phyloP scores from a whole-genome alignment of 2,329 filamentous ascomycete species.

The Alternaria metachromatica region DNA sequence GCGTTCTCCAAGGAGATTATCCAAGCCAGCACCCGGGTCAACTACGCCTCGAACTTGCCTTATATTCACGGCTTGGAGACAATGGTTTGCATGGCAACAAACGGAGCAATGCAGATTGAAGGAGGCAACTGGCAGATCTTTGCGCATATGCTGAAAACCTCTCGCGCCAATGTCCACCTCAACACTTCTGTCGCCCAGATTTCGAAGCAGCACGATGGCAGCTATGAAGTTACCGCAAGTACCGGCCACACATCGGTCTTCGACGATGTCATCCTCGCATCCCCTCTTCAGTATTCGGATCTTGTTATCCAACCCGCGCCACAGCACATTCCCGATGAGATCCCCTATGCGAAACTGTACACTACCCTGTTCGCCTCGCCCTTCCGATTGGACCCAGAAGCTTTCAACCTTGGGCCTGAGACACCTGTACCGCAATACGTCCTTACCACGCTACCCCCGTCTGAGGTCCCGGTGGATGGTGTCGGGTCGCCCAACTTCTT shows the following conservation, averaged over 20 bases:
- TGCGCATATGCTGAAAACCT: slow-evolving; percentile 73
- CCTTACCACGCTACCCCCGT: slow-evolving; percentile 77
- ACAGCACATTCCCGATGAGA: slow-evolving; percentile 67
- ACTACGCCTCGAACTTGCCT: slow-evolving; percentile 90
- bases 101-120: slow-evolving; percentile 77
- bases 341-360: slow-evolving; percentile 87
- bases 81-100: slow-evolving; percentile 90
- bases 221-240: slow-evolving; percentile 53
- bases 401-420: slow-evolving; percentile 71
- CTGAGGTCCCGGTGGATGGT: slow-evolving; percentile 58
- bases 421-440: slow-evolving; percentile 72
- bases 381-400: slow-evolving; percentile 70
- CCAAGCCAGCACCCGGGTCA: slow-evolving; percentile 87
- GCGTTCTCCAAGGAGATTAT: slow-evolving; percentile 81
- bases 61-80: slow-evolving; percentile 87
- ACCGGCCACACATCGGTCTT: slow-evolving; percentile 54
- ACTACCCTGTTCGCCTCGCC: slow-evolving; percentile 89
- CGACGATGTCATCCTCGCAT: slow-evolving; percentile 82
- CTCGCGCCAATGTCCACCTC: slow-evolving; percentile 65
- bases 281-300: slow-evolving; percentile 80
- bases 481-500: slow-evolving; percentile 80
- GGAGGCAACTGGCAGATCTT: slow-evolving; percentile 98
- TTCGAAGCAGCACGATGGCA: slow-evolving; percentile 42
- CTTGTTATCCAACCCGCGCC: slow-evolving; percentile 61
- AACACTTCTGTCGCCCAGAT: slow-evolving; percentile 74